Percentiles rank a stretch among this genome's conserved stretches.
Conservation (phyloP, 2,329 filamentous ascomycete species). For the Sarocladiaceae sp. region DNA sequence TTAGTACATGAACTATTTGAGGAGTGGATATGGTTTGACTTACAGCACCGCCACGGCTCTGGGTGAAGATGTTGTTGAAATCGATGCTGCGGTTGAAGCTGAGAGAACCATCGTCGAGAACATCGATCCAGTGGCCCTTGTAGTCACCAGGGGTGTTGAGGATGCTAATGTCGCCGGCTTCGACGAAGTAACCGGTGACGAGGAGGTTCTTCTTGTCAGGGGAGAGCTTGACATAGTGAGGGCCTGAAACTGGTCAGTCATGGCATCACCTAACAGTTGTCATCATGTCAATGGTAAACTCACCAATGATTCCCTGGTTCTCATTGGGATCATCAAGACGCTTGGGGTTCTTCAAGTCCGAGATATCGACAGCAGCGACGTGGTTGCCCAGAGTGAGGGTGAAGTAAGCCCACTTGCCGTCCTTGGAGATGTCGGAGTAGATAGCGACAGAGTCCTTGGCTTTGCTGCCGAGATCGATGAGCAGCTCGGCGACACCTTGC, state of each 20-base stretch:
- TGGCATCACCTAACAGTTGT: too few relatives aligned
- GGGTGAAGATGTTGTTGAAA: constrained; percentile 45
- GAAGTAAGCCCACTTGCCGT: constrained; percentile 56
- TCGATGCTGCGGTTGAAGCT: constrained; percentile 58
- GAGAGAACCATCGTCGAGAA: constrained; percentile 48
- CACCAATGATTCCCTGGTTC: constrained; percentile 50
- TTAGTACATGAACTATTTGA: neutral
- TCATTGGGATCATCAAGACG: constrained; percentile 57
- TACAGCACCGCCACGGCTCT: constrained; percentile 46
- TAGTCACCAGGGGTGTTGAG: constrained; percentile 59
- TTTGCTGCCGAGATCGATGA: constrained; percentile 53
- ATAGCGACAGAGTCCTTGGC: constrained; percentile 54
- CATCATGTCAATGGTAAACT: neutral
- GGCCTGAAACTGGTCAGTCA: constrained; percentile 24
- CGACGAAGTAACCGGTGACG: constrained; percentile 63
- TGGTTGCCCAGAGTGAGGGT: constrained; percentile 59
- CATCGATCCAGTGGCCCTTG: constrained; percentile 59
- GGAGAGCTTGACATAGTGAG: constrained; percentile 61
- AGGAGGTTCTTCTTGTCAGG: constrained; percentile 61
- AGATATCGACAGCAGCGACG: constrained; percentile 55
- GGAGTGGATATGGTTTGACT: constrained; percentile 8
- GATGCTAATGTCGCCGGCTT: constrained; percentile 56
- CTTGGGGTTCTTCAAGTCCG: constrained; percentile 54
- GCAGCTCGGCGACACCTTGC: constrained; percentile 52
- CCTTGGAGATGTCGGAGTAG: constrained; percentile 55